Conservation (phyloP, 768 basidiomycete species). For the Boletellus ananiceps region DNA sequence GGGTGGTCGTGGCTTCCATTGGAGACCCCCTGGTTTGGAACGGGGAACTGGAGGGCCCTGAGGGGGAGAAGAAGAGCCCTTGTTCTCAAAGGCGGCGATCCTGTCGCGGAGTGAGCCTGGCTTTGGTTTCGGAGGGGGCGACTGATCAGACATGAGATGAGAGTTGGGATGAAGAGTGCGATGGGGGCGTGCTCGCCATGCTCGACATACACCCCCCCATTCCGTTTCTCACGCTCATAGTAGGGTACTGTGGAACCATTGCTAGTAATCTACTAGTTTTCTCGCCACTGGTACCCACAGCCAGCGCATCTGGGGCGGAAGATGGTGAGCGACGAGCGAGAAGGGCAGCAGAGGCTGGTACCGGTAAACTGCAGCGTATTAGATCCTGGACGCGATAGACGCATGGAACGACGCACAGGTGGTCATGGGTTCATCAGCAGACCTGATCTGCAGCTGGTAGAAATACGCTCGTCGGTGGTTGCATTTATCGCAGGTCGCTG, state of each 20-base stretch:
- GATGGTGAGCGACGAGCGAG: not conserved
- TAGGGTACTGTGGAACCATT: too few species aligned
- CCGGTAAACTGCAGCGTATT: conserved; percentile 52
- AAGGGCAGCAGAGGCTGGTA: conserved; percentile 14
- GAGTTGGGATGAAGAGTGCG: conserved; percentile 13
- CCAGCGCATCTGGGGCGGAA: conserved; percentile 46
- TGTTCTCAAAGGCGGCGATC: conserved; percentile 82
- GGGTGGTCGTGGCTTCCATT: conserved; percentile 67
- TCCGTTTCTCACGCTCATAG: conserved; percentile 21
- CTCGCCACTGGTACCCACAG: conserved; percentile 67
- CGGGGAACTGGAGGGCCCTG: conserved; percentile 29
- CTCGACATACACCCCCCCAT: conserved; percentile 7
- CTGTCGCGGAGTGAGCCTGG: conserved; percentile 79
- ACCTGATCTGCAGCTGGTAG: conserved; percentile 93
- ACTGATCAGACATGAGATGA: conserved; percentile 56
- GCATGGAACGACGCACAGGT: conserved; percentile 19
- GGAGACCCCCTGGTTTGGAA: conserved; percentile 59
- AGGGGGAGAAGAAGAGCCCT: conserved; percentile 32
- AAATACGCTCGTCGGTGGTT: conserved; percentile 86
- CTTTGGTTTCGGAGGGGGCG: conserved; percentile 58
- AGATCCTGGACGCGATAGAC: not conserved
- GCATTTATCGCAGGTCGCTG: conserved; percentile 70
- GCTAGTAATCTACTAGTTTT: conserved; percentile 41
- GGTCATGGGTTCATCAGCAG: conserved; percentile 91
- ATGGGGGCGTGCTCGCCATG: conserved; percentile 18